A percentile compares a stretch with the other conserved stretches of the same genome.
phyloP scores from a whole-genome alignment of 1,284 basidiomycete species.

The Agaricales sp. region DNA sequence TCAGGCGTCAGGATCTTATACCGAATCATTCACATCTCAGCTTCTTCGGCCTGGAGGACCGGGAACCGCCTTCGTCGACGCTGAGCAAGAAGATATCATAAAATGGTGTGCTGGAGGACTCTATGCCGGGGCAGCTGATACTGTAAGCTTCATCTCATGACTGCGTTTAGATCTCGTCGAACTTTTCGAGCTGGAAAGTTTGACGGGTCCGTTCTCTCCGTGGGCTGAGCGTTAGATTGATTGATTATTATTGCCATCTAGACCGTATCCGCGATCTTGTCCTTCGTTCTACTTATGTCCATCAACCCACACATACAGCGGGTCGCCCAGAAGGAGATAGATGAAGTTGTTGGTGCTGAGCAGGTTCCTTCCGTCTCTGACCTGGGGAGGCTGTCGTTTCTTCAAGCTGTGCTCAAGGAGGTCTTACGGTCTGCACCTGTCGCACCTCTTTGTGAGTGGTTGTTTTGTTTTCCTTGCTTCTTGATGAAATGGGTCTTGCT shows the following conservation, averaged over 20 bases:
- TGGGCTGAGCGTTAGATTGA: no score
- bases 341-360: slow-evolving; percentile 25
- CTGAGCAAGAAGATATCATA: slow-evolving; percentile 28
- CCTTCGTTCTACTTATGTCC: slow-evolving; percentile 41
- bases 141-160: slow-evolving; percentile 18
- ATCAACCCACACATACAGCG: slow-evolving; percentile 33
- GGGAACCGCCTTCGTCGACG: slow-evolving; percentile 9
- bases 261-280: slow-evolving; percentile 32
- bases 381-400: slow-evolving; percentile 28
- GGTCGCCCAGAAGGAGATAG: slow-evolving; percentile 34
- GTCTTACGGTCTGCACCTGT: slow-evolving; percentile 40
- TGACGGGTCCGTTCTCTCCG: no score
- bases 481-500: background rate
- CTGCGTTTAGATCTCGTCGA: background rate
- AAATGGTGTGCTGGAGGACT: slow-evolving; percentile 33
- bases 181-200: background rate
- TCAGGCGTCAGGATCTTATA: slow-evolving; percentile 18
- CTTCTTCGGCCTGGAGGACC: slow-evolving; percentile 19
- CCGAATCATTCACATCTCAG: slow-evolving; percentile 27
- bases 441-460: slow-evolving; percentile 29
- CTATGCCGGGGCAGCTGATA: slow-evolving; percentile 34
- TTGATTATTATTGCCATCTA: slow-evolving; percentile 13
- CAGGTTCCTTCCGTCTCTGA: slow-evolving; percentile 30
- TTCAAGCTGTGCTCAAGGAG: slow-evolving; percentile 42
- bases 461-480: slow-evolving; percentile 2